Conservation (phyloP, 1,284 basidiomycete genomes). For the Rhodotorula sp. region DNA sequence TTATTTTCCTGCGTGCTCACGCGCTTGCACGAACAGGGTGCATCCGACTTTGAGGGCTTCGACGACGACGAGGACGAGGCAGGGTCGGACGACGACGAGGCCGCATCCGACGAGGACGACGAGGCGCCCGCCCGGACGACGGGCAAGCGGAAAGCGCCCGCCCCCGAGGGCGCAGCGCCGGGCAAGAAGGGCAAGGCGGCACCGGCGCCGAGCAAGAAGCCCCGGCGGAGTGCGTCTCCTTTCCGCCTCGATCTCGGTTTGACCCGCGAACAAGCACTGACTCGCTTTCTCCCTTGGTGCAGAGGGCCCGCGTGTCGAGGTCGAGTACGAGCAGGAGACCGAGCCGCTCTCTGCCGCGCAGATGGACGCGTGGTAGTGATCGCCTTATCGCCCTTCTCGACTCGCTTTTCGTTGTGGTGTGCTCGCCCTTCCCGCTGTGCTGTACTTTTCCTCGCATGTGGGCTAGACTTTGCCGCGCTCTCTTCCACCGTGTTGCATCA, state of each 20-base stretch:
- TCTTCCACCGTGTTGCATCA: background rate
- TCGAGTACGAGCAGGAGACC: conserved; percentile 92
- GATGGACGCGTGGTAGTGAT: conserved; percentile 33
- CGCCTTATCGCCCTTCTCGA: background rate
- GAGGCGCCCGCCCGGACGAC: conserved; percentile 53
- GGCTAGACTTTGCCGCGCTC: too few relatives aligned
- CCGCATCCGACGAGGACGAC: conserved; percentile 48
- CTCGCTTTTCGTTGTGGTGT: background rate
- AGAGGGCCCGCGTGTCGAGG: conserved; percentile 80
- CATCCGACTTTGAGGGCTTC: conserved; percentile 12
- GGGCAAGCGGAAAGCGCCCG: conserved; percentile 61
- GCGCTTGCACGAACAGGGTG: conserved; percentile 37
- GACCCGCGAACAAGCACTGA: background rate
- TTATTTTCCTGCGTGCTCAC: background rate
- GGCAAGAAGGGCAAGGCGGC: conserved; percentile 17
- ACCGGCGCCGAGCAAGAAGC: conserved; percentile 18
- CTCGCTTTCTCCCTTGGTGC: background rate
- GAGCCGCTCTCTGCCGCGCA: conserved; percentile 53
- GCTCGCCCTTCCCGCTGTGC: background rate
- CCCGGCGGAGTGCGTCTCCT: conserved; percentile 22
- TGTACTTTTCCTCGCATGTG: background rate
- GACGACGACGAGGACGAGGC: conserved; percentile 44
- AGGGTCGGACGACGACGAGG: conserved; percentile 53
- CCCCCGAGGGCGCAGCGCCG: conserved; percentile 25
- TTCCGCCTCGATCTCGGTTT: too few relatives aligned